Conservation (phyloP, 2,329 filamentous ascomycete genomes). For the Nemania bipapillata region DNA sequence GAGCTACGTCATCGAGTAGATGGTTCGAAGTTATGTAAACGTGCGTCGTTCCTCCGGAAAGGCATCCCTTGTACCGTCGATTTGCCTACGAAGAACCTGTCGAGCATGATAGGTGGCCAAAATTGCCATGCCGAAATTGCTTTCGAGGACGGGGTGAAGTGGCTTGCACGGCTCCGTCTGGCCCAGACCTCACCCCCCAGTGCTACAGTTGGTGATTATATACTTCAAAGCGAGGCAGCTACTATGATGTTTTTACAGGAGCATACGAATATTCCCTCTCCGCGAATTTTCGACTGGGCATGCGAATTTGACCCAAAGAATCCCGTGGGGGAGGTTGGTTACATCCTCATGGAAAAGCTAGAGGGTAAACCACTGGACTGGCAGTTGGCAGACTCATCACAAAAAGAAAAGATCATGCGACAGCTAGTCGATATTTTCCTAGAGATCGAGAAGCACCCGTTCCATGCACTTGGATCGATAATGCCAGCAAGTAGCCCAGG, state of each 20-base stretch:
- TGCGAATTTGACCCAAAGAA: conserved; percentile 49
- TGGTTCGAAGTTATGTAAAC: no score
- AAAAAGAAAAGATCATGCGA: conserved; percentile 52
- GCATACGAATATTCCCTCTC: conserved; percentile 52
- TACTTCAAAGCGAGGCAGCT: conserved; percentile 56
- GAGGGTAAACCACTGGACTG: conserved; percentile 54
- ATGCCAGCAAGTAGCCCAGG: conserved; percentile 54
- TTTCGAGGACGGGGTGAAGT: conserved; percentile 57
- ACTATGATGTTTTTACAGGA: conserved; percentile 57
- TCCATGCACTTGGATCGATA: no score
- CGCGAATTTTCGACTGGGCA: conserved; percentile 54
- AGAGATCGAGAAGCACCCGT: conserved; percentile 54
- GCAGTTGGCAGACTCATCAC: conserved; percentile 49
- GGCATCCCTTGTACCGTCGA: no score
- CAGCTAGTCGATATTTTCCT: conserved; percentile 56
- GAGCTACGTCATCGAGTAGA: conserved; percentile 44
- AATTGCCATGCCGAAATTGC: conserved; percentile 58
- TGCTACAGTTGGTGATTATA: conserved; percentile 49
- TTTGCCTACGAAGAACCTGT: no score
- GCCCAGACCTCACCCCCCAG: conserved; percentile 57
- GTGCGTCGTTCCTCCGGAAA: no score
- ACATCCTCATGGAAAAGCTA: conserved; percentile 58
- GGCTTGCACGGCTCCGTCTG: conserved; percentile 58
- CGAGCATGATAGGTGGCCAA: conserved; percentile 57
- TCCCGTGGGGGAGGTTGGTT: conserved; percentile 54